These are phyloP conservation scores for Micractinium sp. DNA, from an alignment of 139 green algal species.

Conservation along the genomic window DNA sequence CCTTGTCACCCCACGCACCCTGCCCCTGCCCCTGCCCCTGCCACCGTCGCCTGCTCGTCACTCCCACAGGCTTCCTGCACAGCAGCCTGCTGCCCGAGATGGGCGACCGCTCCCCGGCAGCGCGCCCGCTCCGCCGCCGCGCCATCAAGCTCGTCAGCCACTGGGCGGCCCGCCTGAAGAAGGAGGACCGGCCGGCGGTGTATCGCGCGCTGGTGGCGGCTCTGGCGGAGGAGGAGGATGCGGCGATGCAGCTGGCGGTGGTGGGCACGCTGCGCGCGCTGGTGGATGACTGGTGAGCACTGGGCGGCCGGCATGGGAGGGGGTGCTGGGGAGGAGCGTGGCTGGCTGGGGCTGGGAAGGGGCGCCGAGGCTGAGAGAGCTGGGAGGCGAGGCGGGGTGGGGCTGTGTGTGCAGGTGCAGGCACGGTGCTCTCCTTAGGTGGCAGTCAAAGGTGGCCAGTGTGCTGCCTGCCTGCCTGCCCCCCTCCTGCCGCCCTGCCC, in stretches of 20 bases:
- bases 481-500: neutral
- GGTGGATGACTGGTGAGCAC: conserved; percentile 78
- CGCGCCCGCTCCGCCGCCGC: conserved; percentile 56
- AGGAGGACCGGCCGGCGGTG: conserved; percentile 53
- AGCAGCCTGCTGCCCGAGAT: conserved; percentile 60
- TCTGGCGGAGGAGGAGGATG: conserved; percentile 54
- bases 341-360: neutral
- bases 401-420: neutral
- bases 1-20: neutral
- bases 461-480: too few species aligned
- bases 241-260: conserved; percentile 67
- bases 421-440: neutral
- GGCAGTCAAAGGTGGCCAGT: neutral
- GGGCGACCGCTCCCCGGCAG: conserved; percentile 32
- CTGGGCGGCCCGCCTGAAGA: conserved; percentile 61
- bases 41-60: neutral
- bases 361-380: too few species aligned
- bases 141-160: conserved; percentile 61
- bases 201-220: conserved; percentile 63
- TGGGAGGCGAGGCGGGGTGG: neutral
- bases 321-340: neutral
- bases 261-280: conserved; percentile 66
- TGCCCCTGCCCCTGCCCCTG: neutral
- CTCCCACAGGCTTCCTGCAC: conserved; percentile 13
- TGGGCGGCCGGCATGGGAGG: neutral